Percentiles rank a stretch among this genome's conserved stretches.
Conservation (phyloP, 331 rosid genomes). For the Spiraea crenata region DNA sequence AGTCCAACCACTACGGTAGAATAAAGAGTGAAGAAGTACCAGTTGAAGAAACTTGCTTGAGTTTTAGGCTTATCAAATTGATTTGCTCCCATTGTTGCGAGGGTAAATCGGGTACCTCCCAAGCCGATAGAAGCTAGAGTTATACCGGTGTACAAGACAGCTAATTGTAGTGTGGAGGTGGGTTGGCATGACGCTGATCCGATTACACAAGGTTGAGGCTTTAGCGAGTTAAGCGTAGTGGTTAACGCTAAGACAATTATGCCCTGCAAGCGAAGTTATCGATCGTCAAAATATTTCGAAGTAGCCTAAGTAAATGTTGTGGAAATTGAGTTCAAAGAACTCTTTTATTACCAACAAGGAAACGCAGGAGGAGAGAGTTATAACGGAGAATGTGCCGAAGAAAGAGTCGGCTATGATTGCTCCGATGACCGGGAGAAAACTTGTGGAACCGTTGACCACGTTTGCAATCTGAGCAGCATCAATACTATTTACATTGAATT, state of each 20-base stretch:
- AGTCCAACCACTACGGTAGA: slow-evolving; percentile 6
- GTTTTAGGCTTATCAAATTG: slow-evolving; percentile 46
- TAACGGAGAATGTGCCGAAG: slow-evolving; percentile 36
- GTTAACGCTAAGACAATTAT: slow-evolving; percentile 38
- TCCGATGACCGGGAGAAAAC: slow-evolving; percentile 39
- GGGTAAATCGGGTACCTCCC: slow-evolving; percentile 64
- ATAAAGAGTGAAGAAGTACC: slow-evolving; percentile 49
- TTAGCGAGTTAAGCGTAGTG: slow-evolving; percentile 31
- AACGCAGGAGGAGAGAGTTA: slow-evolving; percentile 34
- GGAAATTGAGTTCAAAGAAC: not conserved
- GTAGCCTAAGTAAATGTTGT: no score
- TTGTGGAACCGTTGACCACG: slow-evolving; percentile 33
- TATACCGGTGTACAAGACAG: slow-evolving; percentile 35
- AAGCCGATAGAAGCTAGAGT: slow-evolving; percentile 40
- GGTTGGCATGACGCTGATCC: slow-evolving; percentile 41
- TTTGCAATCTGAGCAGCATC: slow-evolving; percentile 53
- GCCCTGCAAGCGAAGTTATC: slow-evolving; percentile 41
- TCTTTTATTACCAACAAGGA: slow-evolving; percentile 36
- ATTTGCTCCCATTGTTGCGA: slow-evolving; percentile 61
- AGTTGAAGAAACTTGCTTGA: slow-evolving; percentile 49
- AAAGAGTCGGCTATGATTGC: slow-evolving; percentile 69
- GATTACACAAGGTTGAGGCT: slow-evolving; percentile 40
- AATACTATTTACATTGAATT: slow-evolving; percentile 52
- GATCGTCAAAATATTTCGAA: not conserved
- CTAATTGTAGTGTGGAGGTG: slow-evolving; percentile 40